These are phyloP conservation scores for Biscutella laevigata DNA, from an alignment of 441 rosid genomes.

Conservation along the genomic window DNA sequence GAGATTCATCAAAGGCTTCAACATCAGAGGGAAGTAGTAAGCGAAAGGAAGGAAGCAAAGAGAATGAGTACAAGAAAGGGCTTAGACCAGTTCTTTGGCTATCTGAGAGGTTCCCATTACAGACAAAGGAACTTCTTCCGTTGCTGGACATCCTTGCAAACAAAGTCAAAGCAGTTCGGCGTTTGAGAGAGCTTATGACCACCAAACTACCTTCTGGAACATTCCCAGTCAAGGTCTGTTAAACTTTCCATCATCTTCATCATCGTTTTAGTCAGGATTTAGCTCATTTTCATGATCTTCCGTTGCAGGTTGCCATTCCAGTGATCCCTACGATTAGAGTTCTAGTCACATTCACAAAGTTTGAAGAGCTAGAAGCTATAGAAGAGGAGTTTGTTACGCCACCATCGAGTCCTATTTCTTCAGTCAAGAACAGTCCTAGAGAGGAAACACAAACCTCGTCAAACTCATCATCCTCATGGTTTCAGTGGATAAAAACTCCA, in stretches of 20 bases:
- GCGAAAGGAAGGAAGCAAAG: slow-evolving; percentile 58
- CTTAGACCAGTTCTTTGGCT: slow-evolving; percentile 95
- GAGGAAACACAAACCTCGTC: slow-evolving; percentile 33
- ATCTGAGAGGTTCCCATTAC: slow-evolving; percentile 74
- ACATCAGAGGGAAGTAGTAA: slow-evolving; percentile 47
- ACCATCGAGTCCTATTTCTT: slow-evolving; percentile 66
- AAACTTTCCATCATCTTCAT: background rate
- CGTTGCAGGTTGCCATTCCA: slow-evolving; percentile 80
- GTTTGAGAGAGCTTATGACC: slow-evolving; percentile 85
- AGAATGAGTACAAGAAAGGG: slow-evolving; percentile 92
- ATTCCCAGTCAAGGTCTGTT: slow-evolving; percentile 84
- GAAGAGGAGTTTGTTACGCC: slow-evolving; percentile 90
- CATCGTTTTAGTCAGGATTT: background rate
- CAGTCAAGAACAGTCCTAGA: slow-evolving; percentile 53
- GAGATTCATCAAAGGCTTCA: slow-evolving; percentile 24
- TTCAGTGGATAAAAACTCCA: slow-evolving; percentile 94
- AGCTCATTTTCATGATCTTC: background rate
- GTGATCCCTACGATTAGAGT: slow-evolving; percentile 96
- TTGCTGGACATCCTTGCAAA: slow-evolving; percentile 95
- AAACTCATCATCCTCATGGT: slow-evolving; percentile 82
- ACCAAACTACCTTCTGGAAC: slow-evolving; percentile 92
- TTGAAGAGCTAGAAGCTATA: slow-evolving; percentile 75
- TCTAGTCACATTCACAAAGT: slow-evolving; percentile 83
- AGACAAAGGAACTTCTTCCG: slow-evolving; percentile 90
- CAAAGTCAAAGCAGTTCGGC: slow-evolving; percentile 97